phyloP scores from a whole-genome alignment of 163 green algal species.

The Prototheca wickerhamii region DNA sequence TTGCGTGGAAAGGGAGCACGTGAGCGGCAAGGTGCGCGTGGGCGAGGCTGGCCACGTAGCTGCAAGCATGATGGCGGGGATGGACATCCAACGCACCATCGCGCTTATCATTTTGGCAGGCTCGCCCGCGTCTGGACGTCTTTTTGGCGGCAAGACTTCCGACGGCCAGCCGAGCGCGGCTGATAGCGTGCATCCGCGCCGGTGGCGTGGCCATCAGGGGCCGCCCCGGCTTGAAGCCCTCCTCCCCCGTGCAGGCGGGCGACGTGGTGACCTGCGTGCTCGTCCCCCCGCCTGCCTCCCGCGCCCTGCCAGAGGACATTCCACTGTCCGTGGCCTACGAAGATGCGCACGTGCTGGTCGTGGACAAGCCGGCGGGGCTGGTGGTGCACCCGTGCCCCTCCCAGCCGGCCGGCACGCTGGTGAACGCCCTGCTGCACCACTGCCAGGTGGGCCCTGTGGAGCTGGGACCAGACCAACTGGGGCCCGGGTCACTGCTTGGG shows the following conservation, averaged over 20 bases:
- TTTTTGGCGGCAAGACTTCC: constrained; percentile 47
- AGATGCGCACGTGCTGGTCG: constrained; percentile 85
- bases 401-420: constrained; percentile 82
- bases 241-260: constrained; percentile 29
- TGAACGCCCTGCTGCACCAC: constrained; percentile 92
- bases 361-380: constrained; percentile 92
- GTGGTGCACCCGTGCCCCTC: constrained; percentile 87
- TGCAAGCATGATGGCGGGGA: neutral
- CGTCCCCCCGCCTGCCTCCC: constrained; percentile 25
- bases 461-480: constrained; percentile 8
- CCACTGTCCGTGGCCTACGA: constrained; percentile 68
- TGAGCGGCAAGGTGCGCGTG: no score
- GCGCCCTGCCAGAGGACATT: constrained; percentile 23
- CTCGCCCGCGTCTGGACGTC: constrained; percentile 61
- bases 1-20: neutral
- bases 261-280: constrained; percentile 41
- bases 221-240: constrained; percentile 30
- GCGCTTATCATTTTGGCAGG: constrained; percentile 9
- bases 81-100: neutral
- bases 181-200: constrained; percentile 49
- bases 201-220: constrained; percentile 62
- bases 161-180: constrained; percentile 31
- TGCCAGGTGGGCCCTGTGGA: constrained; percentile 52
- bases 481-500: constrained; percentile 1
- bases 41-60: no score